Conservation (phyloP, 2,329 filamentous ascomycete species). For the Colletotrichum abscissum region DNA sequence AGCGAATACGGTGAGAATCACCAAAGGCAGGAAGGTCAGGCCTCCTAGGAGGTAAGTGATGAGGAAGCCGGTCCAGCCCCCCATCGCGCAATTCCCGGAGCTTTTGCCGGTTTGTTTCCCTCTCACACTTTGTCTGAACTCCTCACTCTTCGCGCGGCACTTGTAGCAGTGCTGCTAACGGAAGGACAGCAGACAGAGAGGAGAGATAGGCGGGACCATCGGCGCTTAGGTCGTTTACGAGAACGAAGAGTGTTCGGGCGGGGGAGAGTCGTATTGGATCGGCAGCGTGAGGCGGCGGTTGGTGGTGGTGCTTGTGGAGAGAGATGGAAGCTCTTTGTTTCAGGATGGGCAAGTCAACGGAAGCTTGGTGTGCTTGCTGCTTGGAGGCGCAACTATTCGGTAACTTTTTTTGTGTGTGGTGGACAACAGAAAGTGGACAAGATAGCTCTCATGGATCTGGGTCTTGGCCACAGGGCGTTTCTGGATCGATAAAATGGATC, state of each 20-base stretch:
- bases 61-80: constrained; percentile 68
- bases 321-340: constrained; percentile 14
- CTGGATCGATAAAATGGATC: constrained; percentile 14
- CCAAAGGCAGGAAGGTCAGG: constrained; percentile 84
- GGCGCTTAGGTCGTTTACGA: constrained; percentile 11
- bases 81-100: constrained; percentile 53
- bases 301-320: neutral
- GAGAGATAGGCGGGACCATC: constrained; percentile 22
- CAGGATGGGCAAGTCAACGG: neutral
- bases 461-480: constrained; percentile 7
- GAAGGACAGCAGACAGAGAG: constrained; percentile 11
- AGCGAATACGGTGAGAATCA: constrained; percentile 69
- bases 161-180: constrained; percentile 25
- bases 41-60: constrained; percentile 87
- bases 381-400: neutral
- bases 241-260: neutral
- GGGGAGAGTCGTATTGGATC: neutral
- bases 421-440: neutral
- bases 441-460: constrained; percentile 2
- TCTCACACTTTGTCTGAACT: neutral
- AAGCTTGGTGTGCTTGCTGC: neutral
- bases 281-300: neutral
- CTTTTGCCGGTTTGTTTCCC: constrained; percentile 19
- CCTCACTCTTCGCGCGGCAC: constrained; percentile 21
- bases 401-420: neutral